Percentiles rank a stretch among this genome's conserved stretches.
These are phyloP conservation scores for Talaromyces rugulosus DNA, from an alignment of 2,329 filamentous ascomycete species.

Conservation along the genomic window DNA sequence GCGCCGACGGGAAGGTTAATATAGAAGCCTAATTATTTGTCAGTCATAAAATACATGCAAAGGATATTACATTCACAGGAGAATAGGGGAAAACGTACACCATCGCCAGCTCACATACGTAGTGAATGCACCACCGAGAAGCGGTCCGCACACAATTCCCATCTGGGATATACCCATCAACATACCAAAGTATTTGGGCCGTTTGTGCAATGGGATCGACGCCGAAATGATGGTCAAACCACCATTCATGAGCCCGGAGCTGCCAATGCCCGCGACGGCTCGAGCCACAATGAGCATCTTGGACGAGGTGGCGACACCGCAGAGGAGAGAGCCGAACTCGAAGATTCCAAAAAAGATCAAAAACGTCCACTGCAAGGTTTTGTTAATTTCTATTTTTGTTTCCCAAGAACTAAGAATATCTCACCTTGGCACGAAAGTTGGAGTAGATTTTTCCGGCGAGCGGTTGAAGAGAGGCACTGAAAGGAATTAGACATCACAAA, in stretches of 20 bases:
- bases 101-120: constrained; percentile 41
- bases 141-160: constrained; percentile 24
- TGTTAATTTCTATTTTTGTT: background rate
- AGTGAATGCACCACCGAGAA: constrained; percentile 44
- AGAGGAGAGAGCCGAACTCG: constrained; percentile 32
- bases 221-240: constrained; percentile 8
- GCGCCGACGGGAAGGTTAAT: constrained; percentile 16
- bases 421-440: constrained; percentile 26
- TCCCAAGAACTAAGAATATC: constrained; percentile 7
- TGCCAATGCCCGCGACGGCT: constrained; percentile 31
- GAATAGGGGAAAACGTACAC: constrained; percentile 24
- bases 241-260: constrained; percentile 28
- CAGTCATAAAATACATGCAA: background rate
- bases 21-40: constrained; percentile 23
- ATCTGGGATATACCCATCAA: constrained; percentile 10
- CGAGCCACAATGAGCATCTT: constrained; percentile 31
- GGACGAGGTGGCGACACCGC: constrained; percentile 29
- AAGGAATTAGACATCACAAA: constrained; percentile 3
- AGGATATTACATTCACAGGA: background rate
- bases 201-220: constrained; percentile 12
- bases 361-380: background rate
- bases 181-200: constrained; percentile 13
- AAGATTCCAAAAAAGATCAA: constrained; percentile 28
- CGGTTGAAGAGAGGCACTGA: constrained; percentile 41
- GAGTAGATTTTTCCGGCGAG: constrained; percentile 42